These are phyloP conservation scores for Tremella mesenterica DNA, from an alignment of 768 basidiomycete species.

Conservation along the genomic window DNA sequence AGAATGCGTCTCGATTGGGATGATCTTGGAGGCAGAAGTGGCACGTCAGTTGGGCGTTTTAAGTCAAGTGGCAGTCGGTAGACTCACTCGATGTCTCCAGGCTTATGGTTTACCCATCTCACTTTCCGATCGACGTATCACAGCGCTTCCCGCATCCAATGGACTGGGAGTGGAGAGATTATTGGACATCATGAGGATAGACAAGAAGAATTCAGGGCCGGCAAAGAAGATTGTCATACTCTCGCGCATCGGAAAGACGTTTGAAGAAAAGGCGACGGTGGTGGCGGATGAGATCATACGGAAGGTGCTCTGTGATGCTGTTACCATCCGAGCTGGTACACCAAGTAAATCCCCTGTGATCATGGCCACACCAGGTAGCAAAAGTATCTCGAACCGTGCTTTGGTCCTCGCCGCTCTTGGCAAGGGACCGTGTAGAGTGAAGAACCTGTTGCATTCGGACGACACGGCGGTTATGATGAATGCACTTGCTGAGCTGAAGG, in stretches of 20 bases:
- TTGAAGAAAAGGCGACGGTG: constrained; percentile 81
- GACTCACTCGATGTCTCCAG: constrained; percentile 76
- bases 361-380: constrained; percentile 91
- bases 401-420: constrained; percentile 87
- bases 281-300: constrained; percentile 73
- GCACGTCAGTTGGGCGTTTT: constrained; percentile 80
- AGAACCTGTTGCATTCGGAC: constrained; percentile 88
- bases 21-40: constrained; percentile 93
- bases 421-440: constrained; percentile 74
- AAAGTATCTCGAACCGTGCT: constrained; percentile 91
- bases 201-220: constrained; percentile 92
- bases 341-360: constrained; percentile 54
- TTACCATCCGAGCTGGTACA: constrained; percentile 60
- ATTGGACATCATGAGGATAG: constrained; percentile 86
- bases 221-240: constrained; percentile 92
- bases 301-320: constrained; percentile 72
- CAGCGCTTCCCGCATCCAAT: constrained; percentile 59
- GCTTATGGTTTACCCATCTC: constrained; percentile 84
- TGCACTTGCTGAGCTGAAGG: constrained; percentile 78
- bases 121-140: constrained; percentile 67
- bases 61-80: constrained; percentile 82
- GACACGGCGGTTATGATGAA: constrained; percentile 99
- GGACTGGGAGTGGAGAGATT: constrained; percentile 66
- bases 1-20: constrained; percentile 90
- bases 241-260: constrained; percentile 79